These are phyloP conservation scores for Metschnikowia dekortorum DNA, from an alignment of 805 yeast genomes.

Conservation along the genomic window DNA sequence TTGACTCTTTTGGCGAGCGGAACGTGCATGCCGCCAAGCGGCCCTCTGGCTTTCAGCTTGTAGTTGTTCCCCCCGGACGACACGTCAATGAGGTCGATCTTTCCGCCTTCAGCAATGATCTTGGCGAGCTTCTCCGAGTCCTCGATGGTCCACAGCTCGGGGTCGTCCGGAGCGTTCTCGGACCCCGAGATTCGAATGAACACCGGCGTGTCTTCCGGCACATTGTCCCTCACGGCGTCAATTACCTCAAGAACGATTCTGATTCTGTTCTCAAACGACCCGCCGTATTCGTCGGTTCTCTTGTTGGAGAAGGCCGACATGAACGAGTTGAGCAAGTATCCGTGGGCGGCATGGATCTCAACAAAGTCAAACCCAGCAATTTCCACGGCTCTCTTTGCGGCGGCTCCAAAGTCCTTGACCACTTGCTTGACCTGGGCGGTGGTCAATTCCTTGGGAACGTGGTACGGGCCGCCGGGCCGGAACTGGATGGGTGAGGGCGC, in stretches of 20 bases:
- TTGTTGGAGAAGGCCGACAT: conserved; percentile 30
- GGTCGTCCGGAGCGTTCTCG: conserved; percentile 36
- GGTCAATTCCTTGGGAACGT: conserved; percentile 23
- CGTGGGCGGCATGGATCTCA: conserved; percentile 41
- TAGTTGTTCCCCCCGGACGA: conserved; percentile 50
- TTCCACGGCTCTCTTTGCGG: conserved; percentile 16
- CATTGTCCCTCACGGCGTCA: conserved; percentile 39
- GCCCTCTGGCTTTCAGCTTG: conserved; percentile 8
- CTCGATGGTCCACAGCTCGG: conserved; percentile 39
- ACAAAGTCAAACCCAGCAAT: conserved; percentile 38
- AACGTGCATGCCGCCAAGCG: not conserved
- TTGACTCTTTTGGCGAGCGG: conserved; percentile 39
- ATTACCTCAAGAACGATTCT: conserved; percentile 43
- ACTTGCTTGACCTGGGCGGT: conserved; percentile 9
- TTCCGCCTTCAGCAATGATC: conserved; percentile 36
- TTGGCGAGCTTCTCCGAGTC: conserved; percentile 42
- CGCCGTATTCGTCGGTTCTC: conserved; percentile 44
- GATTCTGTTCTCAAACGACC: conserved; percentile 40
- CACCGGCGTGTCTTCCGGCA: conserved; percentile 40
- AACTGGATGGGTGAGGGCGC: conserved; percentile 37
- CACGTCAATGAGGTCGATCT: conserved; percentile 48
- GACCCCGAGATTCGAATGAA: conserved; percentile 46
- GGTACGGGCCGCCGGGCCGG: conserved; percentile 29
- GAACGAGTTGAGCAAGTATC: conserved; percentile 39
- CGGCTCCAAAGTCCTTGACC: conserved; percentile 7